Conservation (phyloP, 176 grass and related monocot genomes). For the Puya raimondii region DNA sequence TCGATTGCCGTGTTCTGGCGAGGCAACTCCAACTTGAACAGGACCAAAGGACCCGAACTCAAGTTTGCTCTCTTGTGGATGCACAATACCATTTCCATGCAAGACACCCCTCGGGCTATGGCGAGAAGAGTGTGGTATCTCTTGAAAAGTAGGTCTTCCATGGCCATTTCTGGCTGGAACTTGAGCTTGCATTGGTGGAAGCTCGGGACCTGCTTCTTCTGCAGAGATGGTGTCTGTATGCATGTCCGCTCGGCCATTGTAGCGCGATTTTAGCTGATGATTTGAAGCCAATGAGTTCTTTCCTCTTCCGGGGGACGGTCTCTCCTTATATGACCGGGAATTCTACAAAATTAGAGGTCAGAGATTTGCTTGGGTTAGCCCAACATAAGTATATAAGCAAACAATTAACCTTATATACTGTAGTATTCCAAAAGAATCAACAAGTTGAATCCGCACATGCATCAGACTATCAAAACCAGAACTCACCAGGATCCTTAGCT, state of each 20-base stretch:
- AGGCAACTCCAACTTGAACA: constrained; percentile 18
- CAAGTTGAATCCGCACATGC: neutral
- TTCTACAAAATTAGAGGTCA: constrained; percentile 34
- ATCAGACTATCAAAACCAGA: neutral
- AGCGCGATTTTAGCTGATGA: constrained; percentile 31
- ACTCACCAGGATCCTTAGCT: neutral
- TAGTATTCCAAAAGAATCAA: neutral
- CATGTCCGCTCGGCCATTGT: constrained; percentile 21
- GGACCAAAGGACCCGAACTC: constrained; percentile 45
- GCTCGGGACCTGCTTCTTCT: constrained; percentile 29
- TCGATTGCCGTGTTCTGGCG: constrained; percentile 27
- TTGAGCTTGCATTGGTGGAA: constrained; percentile 20
- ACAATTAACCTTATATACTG: neutral
- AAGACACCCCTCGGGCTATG: constrained; percentile 22
- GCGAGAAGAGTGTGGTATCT: constrained; percentile 18
- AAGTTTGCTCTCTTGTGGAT: constrained; percentile 30
- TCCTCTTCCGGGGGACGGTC: constrained; percentile 31
- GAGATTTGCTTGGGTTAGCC: constrained; percentile 11
- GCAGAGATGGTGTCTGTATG: constrained; percentile 24
- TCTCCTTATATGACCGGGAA: constrained; percentile 35
- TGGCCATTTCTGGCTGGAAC: constrained; percentile 28
- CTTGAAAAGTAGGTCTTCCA: constrained; percentile 28
- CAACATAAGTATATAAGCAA: neutral
- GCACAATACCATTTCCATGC: constrained; percentile 36
- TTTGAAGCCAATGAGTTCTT: constrained; percentile 31